Evolutionary conservation across 2,329 filamentous ascomycete genomes (phyloP).

Genomic region (Colletotrichum falcatum): DNA sequence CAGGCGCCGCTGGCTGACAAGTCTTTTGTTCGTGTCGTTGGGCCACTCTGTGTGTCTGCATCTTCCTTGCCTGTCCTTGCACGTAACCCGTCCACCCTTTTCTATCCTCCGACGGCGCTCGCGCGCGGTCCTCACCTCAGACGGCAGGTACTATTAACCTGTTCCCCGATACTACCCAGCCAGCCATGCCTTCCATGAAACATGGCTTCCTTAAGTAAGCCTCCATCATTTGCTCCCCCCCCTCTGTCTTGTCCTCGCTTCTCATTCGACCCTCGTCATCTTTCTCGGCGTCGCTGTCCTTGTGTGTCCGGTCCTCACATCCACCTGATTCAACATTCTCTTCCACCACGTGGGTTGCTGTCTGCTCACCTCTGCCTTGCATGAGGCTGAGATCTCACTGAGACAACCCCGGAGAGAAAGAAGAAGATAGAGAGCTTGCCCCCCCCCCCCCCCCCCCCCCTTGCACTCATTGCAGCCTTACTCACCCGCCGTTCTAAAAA

Average conservation of each 20-base stretch:
- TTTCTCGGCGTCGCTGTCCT: slow-evolving; percentile 21
- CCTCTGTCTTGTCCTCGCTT: not conserved
- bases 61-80: slow-evolving; percentile 34
- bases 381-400: slow-evolving; percentile 34
- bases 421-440: slow-evolving; percentile 12
- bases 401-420: slow-evolving; percentile 22
- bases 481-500: slow-evolving; percentile 5
- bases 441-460: too few relatives aligned
- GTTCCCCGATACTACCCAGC: slow-evolving; percentile 20
- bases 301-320: not conserved
- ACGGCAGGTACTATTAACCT: slow-evolving; percentile 33
- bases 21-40: slow-evolving; percentile 2
- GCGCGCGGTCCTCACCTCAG: slow-evolving; percentile 16
- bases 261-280: slow-evolving; percentile 26
- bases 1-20: slow-evolving; percentile 26
- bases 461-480: slow-evolving; percentile 30
- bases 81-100: not conserved
- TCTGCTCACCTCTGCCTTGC: slow-evolving; percentile 6
- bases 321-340: slow-evolving; percentile 15
- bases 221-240: slow-evolving; percentile 2
- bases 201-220: slow-evolving; percentile 41
- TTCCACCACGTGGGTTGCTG: slow-evolving; percentile 19
- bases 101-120: slow-evolving; percentile 11
- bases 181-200: slow-evolving; percentile 35
- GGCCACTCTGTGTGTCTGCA: not conserved